These are phyloP conservation scores for Pharus latifolius DNA, from an alignment of 176 grass and related monocot genomes.

Conservation along the genomic window DNA sequence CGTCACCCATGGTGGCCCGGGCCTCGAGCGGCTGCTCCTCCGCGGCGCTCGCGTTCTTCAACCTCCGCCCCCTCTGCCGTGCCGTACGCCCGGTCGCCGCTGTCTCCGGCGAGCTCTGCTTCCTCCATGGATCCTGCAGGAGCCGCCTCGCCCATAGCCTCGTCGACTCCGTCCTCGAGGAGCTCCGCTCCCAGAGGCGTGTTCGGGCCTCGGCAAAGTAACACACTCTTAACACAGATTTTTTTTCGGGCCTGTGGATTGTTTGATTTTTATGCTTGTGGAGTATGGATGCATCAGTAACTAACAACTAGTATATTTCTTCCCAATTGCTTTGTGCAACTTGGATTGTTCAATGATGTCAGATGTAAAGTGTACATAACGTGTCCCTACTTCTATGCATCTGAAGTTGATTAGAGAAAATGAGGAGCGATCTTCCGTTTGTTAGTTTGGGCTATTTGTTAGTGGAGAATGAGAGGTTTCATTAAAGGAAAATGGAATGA, in stretches of 20 bases:
- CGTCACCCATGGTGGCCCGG: conserved; percentile 40
- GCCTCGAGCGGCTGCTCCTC: conserved; percentile 35
- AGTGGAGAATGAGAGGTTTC: not conserved
- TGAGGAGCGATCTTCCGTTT: not conserved
- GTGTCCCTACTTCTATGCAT: no score
- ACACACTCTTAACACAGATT: not conserved
- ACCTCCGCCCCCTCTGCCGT: conserved; percentile 21
- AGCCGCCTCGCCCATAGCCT: conserved; percentile 31
- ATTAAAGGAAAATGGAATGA: not conserved
- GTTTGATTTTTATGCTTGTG: not conserved
- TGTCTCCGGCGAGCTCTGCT: conserved; percentile 1
- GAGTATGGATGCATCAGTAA: no score
- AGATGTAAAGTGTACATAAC: no score
- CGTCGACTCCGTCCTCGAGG: conserved; percentile 52
- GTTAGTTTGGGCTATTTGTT: not conserved
- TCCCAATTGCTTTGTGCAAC: not conserved
- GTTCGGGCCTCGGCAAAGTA: conserved; percentile 51
- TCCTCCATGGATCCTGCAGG: not conserved
- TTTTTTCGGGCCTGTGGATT: not conserved
- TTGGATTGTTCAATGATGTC: not conserved
- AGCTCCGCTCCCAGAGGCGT: conserved; percentile 40
- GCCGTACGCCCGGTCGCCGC: not conserved
- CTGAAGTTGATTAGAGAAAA: not conserved
- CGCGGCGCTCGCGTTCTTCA: conserved; percentile 41
- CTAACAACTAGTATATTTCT: not conserved